phyloP scores from a whole-genome alignment of 2,329 filamentous ascomycete species.

The Sporothrix phasma region DNA sequence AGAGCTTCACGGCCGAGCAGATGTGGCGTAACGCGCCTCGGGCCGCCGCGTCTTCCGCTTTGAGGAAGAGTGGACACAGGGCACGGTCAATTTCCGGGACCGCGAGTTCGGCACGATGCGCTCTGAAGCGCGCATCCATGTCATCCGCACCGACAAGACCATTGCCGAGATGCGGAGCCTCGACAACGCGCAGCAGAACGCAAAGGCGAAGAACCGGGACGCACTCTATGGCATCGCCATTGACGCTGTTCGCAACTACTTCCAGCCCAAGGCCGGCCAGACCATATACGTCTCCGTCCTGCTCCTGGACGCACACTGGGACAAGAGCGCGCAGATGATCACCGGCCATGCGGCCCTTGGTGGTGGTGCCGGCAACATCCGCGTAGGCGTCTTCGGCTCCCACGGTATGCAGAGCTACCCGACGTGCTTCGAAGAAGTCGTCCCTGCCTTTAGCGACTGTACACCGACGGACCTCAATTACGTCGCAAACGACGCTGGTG shows the following conservation, averaged over 20 bases:
- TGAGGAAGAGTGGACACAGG: constrained; percentile 89
- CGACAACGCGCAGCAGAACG: constrained; percentile 68
- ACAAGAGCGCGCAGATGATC: constrained; percentile 57
- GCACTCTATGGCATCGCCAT: constrained; percentile 69
- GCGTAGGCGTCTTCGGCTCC: constrained; percentile 84
- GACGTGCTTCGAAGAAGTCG: constrained; percentile 77
- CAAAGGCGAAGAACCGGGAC: constrained; percentile 56
- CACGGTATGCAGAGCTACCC: constrained; percentile 90
- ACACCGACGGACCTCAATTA: constrained; percentile 73
- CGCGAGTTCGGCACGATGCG: constrained; percentile 62
- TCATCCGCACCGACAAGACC: constrained; percentile 75
- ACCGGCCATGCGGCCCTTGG: constrained; percentile 79
- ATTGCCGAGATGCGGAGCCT: constrained; percentile 73
- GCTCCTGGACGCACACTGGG: constrained; percentile 84
- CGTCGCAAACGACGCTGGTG: constrained; percentile 77
- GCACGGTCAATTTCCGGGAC: constrained; percentile 69
- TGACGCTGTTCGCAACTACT: constrained; percentile 68
- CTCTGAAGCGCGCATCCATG: constrained; percentile 81
- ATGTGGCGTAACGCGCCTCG: constrained; percentile 86
- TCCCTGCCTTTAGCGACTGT: constrained; percentile 80
- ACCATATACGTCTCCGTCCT: constrained; percentile 82
- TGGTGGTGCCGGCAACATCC: constrained; percentile 59
- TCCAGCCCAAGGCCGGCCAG: constrained; percentile 63
- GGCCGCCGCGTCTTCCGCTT: constrained; percentile 78
- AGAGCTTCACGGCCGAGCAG: constrained; percentile 92